Conservation (phyloP, 768 basidiomycete genomes). For the Hericium alpestre region DNA sequence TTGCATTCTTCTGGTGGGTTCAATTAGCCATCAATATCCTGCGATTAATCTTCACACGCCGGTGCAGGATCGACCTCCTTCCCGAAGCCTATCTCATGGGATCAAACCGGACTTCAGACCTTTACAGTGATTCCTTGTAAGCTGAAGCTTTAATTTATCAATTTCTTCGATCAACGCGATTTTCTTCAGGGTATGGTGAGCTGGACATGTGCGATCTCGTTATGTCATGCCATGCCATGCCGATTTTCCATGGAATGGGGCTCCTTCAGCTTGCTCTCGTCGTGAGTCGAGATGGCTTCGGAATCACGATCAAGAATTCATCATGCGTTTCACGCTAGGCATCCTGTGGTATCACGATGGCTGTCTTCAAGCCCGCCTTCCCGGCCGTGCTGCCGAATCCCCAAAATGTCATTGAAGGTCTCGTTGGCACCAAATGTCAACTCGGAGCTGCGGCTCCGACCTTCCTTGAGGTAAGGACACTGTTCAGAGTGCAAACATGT, state of each 20-base stretch:
- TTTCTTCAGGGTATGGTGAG: slow-evolving; percentile 13
- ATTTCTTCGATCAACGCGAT: not conserved
- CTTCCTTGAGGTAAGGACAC: slow-evolving; percentile 22
- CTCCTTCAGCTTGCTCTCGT: slow-evolving; percentile 16
- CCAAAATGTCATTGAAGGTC: slow-evolving; percentile 18
- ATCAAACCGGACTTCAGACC: slow-evolving; percentile 8
- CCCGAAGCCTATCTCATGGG: slow-evolving; percentile 19
- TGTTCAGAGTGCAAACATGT: not conserved
- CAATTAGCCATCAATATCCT: not conserved
- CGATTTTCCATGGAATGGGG: slow-evolving; percentile 25
- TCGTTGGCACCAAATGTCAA: slow-evolving; percentile 14
- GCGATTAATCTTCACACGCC: not conserved
- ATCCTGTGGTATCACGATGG: slow-evolving; percentile 17
- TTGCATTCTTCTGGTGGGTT: slow-evolving; percentile 20
- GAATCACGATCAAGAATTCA: not conserved
- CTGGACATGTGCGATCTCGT: slow-evolving; percentile 15
- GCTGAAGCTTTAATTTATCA: not conserved
- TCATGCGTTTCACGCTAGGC: slow-evolving; percentile 10
- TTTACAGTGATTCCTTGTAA: slow-evolving; percentile 10
- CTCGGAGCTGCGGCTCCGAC: slow-evolving; percentile 21
- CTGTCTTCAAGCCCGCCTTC: slow-evolving; percentile 19
- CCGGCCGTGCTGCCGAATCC: slow-evolving; percentile 22
- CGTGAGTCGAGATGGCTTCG: slow-evolving; percentile 7
- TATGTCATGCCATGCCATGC: slow-evolving; percentile 21
- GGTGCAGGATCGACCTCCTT: slow-evolving; percentile 18